Conservation (phyloP, 495 filamentous ascomycete genomes). For the Aspergillus sclerotiicarbonarius region DNA sequence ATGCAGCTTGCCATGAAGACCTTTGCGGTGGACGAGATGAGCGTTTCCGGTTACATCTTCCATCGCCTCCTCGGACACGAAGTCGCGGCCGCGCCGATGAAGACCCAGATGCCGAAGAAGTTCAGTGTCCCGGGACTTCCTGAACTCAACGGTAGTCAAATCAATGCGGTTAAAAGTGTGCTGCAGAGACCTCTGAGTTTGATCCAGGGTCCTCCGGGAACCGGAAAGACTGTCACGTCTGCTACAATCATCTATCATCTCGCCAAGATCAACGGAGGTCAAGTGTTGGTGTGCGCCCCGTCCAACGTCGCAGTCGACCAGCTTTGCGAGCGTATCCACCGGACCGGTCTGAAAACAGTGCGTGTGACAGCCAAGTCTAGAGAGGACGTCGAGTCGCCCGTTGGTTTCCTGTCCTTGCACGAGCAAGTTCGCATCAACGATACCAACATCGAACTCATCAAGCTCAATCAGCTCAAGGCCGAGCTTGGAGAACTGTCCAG, state of each 20-base stretch:
- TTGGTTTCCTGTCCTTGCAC: slow-evolving; percentile 91
- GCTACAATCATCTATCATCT: slow-evolving; percentile 98
- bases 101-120: slow-evolving; percentile 93
- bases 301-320: slow-evolving; percentile 99
- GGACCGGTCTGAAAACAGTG: slow-evolving; percentile 93
- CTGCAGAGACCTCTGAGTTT: slow-evolving; percentile 88
- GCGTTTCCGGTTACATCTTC: slow-evolving; percentile 98
- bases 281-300: slow-evolving; percentile 93
- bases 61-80: slow-evolving; percentile 96
- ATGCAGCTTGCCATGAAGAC: slow-evolving; percentile 99
- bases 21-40: slow-evolving; percentile 97
- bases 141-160: slow-evolving; percentile 93
- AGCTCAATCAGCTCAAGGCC: slow-evolving; percentile 85
- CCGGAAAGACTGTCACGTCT: slow-evolving; percentile 98
- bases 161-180: slow-evolving; percentile 95
- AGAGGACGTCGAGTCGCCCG: slow-evolving; percentile 96
- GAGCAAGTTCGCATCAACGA: slow-evolving; percentile 98
- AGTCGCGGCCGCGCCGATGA: slow-evolving; percentile 93
- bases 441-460: slow-evolving; percentile 87
- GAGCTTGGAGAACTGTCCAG: slow-evolving; percentile 91
- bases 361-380: slow-evolving; percentile 97
- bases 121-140: slow-evolving; percentile 95
- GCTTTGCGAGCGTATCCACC: slow-evolving; percentile 95
- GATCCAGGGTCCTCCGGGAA: slow-evolving; percentile 96
- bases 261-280: slow-evolving; percentile 90